Conservation (phyloP, 2,329 filamentous ascomycete species). For the Colletotrichum trifolii region DNA sequence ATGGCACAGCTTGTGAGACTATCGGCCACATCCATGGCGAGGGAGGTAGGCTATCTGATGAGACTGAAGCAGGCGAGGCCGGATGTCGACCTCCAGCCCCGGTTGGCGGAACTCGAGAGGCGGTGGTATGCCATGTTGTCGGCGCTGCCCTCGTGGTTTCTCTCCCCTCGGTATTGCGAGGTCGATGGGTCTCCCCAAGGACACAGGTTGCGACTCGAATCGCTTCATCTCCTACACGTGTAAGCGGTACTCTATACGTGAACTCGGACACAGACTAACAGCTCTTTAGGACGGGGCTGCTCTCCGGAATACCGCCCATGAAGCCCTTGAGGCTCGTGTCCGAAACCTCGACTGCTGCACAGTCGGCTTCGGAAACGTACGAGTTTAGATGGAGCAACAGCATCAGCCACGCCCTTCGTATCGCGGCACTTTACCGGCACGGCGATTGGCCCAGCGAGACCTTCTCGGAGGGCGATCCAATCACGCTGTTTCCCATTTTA, state of each 20-base stretch:
- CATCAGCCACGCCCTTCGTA: neutral
- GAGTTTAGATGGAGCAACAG: conserved; percentile 12
- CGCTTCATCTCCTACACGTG: conserved; percentile 2
- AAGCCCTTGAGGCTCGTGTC: neutral
- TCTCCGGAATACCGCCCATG: neutral
- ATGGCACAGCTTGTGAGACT: neutral
- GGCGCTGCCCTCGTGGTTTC: neutral
- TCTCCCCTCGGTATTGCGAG: neutral
- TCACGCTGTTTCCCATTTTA: neutral
- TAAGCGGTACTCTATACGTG: neutral
- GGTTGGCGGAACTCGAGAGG: neutral
- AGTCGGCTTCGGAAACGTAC: neutral
- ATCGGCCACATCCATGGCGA: neutral
- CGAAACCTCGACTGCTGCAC: neutral
- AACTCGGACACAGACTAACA: neutral
- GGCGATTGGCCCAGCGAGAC: conserved; percentile 1
- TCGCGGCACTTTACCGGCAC: conserved; percentile 1
- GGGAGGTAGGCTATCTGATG: neutral
- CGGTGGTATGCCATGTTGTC: neutral
- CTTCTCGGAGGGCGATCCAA: conserved; percentile 5
- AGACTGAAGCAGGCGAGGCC: neutral
- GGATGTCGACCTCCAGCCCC: neutral
- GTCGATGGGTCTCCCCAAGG: neutral
- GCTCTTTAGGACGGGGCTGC: neutral
- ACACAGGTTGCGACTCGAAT: conserved; percentile 2